Evolutionary conservation across 257 asterid species (phyloP).

Genomic region (Solanum chiquidenum): DNA sequence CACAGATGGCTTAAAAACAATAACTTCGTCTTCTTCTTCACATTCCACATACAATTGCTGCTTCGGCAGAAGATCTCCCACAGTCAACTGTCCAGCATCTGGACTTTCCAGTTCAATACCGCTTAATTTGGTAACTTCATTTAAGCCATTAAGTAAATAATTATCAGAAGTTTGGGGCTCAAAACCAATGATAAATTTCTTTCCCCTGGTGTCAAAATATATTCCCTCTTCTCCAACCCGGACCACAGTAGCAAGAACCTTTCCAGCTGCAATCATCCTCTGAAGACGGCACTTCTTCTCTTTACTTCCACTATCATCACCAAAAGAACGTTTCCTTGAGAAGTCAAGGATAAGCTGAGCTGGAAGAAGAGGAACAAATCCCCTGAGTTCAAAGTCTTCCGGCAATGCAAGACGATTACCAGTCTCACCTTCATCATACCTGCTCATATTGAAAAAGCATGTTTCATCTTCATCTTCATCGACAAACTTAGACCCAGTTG

Average conservation of each 20-base stretch:
- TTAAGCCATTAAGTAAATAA: conserved; percentile 15
- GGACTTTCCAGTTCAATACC: conserved; percentile 16
- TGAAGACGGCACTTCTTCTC: conserved; percentile 53
- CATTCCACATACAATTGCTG: conserved; percentile 26
- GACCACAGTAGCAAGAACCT: conserved; percentile 68
- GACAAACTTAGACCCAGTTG: conserved; percentile 40
- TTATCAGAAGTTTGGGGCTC: conserved; percentile 55
- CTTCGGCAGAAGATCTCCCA: conserved; percentile 20
- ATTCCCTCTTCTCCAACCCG: conserved; percentile 52
- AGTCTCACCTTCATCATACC: conserved; percentile 76
- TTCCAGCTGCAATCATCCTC: conserved; percentile 88
- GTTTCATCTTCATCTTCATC: conserved; percentile 76
- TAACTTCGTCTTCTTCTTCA: conserved; percentile 60
- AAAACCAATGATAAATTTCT: conserved; percentile 56
- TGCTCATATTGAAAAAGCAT: conserved; percentile 78
- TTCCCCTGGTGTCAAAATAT: conserved; percentile 49
- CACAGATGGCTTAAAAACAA: conserved; percentile 67
- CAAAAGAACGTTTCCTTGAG: conserved; percentile 63
- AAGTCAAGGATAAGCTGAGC: conserved; percentile 87
- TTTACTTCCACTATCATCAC: conserved; percentile 47
- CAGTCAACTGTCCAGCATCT: conserved; percentile 15
- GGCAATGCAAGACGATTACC: conserved; percentile 69
- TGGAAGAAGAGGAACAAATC: conserved; percentile 79
- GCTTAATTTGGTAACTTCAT: conserved; percentile 20
- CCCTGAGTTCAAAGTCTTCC: conserved; percentile 89